phyloP scores from a whole-genome alignment of 2,329 filamentous ascomycete species.

The Teratosphaeria zuluensis region DNA sequence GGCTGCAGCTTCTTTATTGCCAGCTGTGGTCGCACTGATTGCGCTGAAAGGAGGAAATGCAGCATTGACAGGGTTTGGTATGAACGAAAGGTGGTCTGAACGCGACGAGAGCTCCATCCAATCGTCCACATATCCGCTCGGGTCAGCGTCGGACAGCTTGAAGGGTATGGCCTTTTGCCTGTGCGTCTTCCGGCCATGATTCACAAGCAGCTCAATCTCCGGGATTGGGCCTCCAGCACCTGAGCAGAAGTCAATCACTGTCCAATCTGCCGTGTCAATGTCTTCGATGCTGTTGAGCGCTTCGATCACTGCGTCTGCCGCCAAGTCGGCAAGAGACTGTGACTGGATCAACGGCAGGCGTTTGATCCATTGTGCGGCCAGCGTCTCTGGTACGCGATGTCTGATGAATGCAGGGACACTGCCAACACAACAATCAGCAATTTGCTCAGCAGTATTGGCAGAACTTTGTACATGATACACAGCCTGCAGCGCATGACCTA shows the following conservation, averaged over 20 bases:
- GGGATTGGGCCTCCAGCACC: conserved; percentile 48
- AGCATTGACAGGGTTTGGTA: conserved; percentile 56
- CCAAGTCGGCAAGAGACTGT: conserved; percentile 49
- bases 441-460: background rate
- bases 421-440: background rate
- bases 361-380: conserved; percentile 55
- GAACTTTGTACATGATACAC: background rate
- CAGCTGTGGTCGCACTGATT: conserved; percentile 35
- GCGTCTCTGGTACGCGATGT: conserved; percentile 53
- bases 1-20: conserved; percentile 7
- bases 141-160: conserved; percentile 31
- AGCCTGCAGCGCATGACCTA: conserved; percentile 7
- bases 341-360: conserved; percentile 49
- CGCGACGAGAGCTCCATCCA: conserved; percentile 24
- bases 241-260: conserved; percentile 66
- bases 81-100: conserved; percentile 46
- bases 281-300: conserved; percentile 23
- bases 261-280: conserved; percentile 45
- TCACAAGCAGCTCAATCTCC: conserved; percentile 27
- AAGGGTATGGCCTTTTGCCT: conserved; percentile 26
- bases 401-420: conserved; percentile 61
- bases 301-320: conserved; percentile 46
- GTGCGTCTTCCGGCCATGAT: conserved; percentile 12
- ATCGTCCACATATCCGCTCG: conserved; percentile 25
- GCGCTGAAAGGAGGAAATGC: conserved; percentile 41